Percentiles rank a stretch among this genome's conserved stretches.
Evolutionary conservation across 2,329 filamentous ascomycete genomes (phyloP).

Genomic region (Colletotrichum destructivum): DNA sequence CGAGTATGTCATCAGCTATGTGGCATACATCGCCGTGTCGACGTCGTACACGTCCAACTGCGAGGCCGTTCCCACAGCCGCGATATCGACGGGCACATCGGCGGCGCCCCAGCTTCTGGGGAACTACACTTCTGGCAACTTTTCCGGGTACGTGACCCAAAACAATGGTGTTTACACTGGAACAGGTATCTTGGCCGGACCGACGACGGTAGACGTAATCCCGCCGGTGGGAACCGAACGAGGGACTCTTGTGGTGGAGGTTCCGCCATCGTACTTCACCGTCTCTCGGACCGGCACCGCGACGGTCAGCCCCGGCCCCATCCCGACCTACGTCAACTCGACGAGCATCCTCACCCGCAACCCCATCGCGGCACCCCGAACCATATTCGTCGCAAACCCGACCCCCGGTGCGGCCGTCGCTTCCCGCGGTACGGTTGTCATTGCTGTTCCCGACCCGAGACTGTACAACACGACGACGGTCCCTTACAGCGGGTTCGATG

Average conservation of each 20-base stretch:
- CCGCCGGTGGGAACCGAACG: neutral
- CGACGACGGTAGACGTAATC: constrained; percentile 19
- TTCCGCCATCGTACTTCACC: constrained; percentile 33
- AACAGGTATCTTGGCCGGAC: constrained; percentile 21
- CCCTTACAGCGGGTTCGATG: constrained; percentile 15
- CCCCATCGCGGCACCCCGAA: constrained; percentile 28
- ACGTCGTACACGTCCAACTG: constrained; percentile 35
- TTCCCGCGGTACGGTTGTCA: constrained; percentile 27
- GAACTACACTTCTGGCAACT: neutral
- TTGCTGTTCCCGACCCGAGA: constrained; percentile 30
- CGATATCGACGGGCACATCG: neutral
- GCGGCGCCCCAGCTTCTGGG: neutral
- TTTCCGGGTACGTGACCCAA: constrained; percentile 22
- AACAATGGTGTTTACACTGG: constrained; percentile 28
- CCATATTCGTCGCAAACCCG: constrained; percentile 24
- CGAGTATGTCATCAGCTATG: constrained; percentile 38
- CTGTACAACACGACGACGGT: constrained; percentile 31
- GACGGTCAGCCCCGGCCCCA: neutral
- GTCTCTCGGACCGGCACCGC: constrained; percentile 18
- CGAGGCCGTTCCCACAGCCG: constrained; percentile 9
- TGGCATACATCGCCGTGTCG: constrained; percentile 36
- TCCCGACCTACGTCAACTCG: constrained; percentile 13
- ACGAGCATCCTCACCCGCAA: constrained; percentile 27
- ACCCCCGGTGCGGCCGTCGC: constrained; percentile 11
- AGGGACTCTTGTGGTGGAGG: constrained; percentile 23